These are phyloP conservation scores for Tuber borchii DNA, from an alignment of 495 filamentous ascomycete genomes.

Conservation along the genomic window DNA sequence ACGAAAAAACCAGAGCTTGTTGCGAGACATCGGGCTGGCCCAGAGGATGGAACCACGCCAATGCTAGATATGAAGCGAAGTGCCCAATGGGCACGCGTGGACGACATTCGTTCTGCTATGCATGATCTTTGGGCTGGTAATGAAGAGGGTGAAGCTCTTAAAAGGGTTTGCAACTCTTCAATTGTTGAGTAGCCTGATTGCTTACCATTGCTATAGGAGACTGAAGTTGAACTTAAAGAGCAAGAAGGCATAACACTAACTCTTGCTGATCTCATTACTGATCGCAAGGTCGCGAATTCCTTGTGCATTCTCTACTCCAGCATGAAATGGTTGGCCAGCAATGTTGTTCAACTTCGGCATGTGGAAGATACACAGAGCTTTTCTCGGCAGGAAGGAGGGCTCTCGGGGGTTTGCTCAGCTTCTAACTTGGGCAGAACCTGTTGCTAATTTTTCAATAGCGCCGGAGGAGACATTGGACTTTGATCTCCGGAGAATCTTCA, in stretches of 20 bases:
- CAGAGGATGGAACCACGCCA: conserved; percentile 29
- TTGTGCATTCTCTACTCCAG: conserved; percentile 87
- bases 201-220: conserved; percentile 26
- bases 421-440: neutral
- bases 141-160: conserved; percentile 20
- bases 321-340: conserved; percentile 93
- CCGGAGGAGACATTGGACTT: conserved; percentile 65
- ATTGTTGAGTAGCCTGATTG: neutral
- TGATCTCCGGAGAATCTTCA: conserved; percentile 50
- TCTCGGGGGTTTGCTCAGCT: conserved; percentile 18
- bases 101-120: conserved; percentile 27
- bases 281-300: conserved; percentile 74
- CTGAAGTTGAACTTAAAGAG: conserved; percentile 36
- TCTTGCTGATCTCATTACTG: conserved; percentile 69
- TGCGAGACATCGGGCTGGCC: conserved; percentile 29
- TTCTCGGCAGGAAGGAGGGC: conserved; percentile 34
- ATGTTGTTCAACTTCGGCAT: conserved; percentile 66
- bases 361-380: conserved; percentile 50
- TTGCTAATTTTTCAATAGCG: conserved; percentile 25
- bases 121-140: conserved; percentile 23
- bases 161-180: conserved; percentile 17
- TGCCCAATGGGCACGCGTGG: conserved; percentile 35
- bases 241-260: conserved; percentile 63
- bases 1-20: conserved; percentile 32
- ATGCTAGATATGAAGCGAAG: conserved; percentile 35